Percentiles rank a stretch among this genome's conserved stretches.
phyloP scores from a whole-genome alignment of 176 grass and related monocot species.

The Tuctoria greenei region DNA sequence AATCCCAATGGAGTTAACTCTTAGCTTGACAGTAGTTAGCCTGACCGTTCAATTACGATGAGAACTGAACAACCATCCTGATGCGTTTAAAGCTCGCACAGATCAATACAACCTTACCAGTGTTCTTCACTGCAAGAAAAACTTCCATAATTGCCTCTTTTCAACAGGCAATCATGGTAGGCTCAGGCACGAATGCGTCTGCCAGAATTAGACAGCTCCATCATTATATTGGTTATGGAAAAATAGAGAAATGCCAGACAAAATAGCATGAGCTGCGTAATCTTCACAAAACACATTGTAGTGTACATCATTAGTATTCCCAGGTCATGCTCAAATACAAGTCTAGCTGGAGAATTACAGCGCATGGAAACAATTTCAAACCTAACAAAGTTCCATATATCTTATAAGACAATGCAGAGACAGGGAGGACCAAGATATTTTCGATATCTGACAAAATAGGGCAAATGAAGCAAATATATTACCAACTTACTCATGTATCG shows the following conservation, averaged over 20 bases:
- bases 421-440: neutral
- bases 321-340: neutral
- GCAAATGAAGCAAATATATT: neutral
- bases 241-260: slow-evolving; percentile 1
- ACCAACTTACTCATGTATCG: neutral
- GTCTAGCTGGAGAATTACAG: neutral
- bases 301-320: slow-evolving; percentile 14
- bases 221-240: neutral
- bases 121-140: slow-evolving; percentile 1
- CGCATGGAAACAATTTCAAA: neutral
- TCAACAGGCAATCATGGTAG: slow-evolving; percentile 24
- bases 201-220: slow-evolving; percentile 25
- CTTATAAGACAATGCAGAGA: neutral
- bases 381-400: neutral
- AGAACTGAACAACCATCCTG: slow-evolving; percentile 1
- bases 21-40: slow-evolving; percentile 19
- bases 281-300: neutral
- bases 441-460: neutral
- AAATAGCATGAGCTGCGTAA: slow-evolving; percentile 3
- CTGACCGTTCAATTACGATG: slow-evolving; percentile 15
- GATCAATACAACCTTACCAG: neutral
- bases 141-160: slow-evolving; percentile 25
- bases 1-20: slow-evolving; percentile 22
- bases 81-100: slow-evolving; percentile 20
- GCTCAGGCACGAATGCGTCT: slow-evolving; percentile 36